A percentile compares a stretch with the other conserved stretches of the same genome.
These are phyloP conservation scores for Jatropha podagrica DNA, from an alignment of 441 rosid genomes.

Conservation along the genomic window DNA sequence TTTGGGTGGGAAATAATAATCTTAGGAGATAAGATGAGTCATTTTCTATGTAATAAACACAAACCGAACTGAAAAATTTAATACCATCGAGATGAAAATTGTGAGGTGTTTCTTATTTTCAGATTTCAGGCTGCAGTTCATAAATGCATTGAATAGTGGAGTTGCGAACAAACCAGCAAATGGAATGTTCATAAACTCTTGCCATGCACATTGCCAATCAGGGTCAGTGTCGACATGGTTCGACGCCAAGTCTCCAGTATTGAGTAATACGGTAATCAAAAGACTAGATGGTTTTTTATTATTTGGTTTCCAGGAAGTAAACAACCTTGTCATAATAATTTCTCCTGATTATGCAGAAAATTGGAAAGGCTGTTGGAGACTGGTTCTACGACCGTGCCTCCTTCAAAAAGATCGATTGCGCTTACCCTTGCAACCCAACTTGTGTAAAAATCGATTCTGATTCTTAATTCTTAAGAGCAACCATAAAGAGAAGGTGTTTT, in stretches of 20 bases:
- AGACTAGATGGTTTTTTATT: background rate
- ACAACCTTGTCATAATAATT: background rate
- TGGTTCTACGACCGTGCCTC: constrained; percentile 69
- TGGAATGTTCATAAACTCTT: constrained; percentile 77
- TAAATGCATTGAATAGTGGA: constrained; percentile 49
- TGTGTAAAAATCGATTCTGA: constrained; percentile 37
- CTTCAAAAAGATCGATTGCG: constrained; percentile 70
- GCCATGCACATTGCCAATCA: constrained; percentile 87
- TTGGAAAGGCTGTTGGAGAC: constrained; percentile 86
- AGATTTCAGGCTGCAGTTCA: constrained; percentile 74
- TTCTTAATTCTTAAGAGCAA: constrained; percentile 7
- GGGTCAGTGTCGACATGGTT: constrained; percentile 68
- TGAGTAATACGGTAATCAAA: constrained; percentile 49
- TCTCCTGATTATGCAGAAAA: constrained; percentile 43
- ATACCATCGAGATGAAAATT: background rate
- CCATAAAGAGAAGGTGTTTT: too few relatives aligned
- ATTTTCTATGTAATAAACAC: too few relatives aligned
- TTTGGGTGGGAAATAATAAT: too few relatives aligned
- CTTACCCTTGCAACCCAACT: constrained; percentile 89
- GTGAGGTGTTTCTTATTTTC: constrained; percentile 7
- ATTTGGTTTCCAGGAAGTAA: too few relatives aligned
- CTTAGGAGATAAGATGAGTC: too few relatives aligned
- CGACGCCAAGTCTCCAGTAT: constrained; percentile 55
- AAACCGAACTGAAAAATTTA: too few relatives aligned
- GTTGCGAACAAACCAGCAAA: constrained; percentile 52